phyloP scores from a whole-genome alignment of 2,329 filamentous ascomycete genomes.

The Calonectria henricotiae region DNA sequence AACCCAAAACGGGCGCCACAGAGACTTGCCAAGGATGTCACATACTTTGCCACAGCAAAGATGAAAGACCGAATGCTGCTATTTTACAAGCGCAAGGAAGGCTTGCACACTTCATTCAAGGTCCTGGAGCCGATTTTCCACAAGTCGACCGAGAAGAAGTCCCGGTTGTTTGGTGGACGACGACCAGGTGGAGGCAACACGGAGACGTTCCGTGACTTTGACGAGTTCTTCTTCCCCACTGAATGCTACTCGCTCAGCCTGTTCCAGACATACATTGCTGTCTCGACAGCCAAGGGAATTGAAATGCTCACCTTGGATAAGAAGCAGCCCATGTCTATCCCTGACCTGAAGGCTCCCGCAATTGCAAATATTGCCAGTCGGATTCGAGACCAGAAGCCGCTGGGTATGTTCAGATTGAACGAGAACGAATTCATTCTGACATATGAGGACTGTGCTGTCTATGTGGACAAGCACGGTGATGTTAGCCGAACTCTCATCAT shows the following conservation, averaged over 20 bases:
- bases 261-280: slow-evolving; percentile 94
- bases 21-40: slow-evolving; percentile 91
- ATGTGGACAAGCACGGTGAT: slow-evolving; percentile 98
- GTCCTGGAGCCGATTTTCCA: slow-evolving; percentile 97
- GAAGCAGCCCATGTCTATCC: slow-evolving; percentile 95
- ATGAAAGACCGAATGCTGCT: slow-evolving; percentile 98
- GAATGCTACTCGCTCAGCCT: slow-evolving; percentile 97
- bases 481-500: slow-evolving; percentile 95
- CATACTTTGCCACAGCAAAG: slow-evolving; percentile 94
- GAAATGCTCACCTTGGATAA: slow-evolving; percentile 98
- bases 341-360: slow-evolving; percentile 84
- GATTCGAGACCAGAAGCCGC: slow-evolving; percentile 85
- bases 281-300: slow-evolving; percentile 92
- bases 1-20: slow-evolving; percentile 90
- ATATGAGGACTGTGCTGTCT: slow-evolving; percentile 97
- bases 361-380: slow-evolving; percentile 89
- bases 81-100: slow-evolving; percentile 97
- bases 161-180: slow-evolving; percentile 76
- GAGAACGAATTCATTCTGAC: slow-evolving; percentile 93
- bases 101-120: slow-evolving; percentile 94
- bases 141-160: slow-evolving; percentile 89
- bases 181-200: slow-evolving; percentile 79
- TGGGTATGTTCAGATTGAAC: slow-evolving; percentile 97
- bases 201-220: slow-evolving; percentile 97
- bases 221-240: slow-evolving; percentile 97